These are phyloP conservation scores for Ceratorhiza oryzae-sativae DNA, from an alignment of 1,284 basidiomycete species.

Conservation along the genomic window DNA sequence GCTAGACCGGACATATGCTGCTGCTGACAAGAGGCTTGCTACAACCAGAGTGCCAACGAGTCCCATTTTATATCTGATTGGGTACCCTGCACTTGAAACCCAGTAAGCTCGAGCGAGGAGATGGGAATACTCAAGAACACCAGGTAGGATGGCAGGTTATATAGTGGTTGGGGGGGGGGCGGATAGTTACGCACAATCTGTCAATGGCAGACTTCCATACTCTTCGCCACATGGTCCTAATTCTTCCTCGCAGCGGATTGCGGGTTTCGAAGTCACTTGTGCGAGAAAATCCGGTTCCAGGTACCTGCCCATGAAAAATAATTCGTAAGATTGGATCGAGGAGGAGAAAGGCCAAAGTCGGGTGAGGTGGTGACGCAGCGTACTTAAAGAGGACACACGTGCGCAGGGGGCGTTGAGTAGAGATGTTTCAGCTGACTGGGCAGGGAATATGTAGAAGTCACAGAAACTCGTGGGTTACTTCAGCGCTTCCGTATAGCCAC, in stretches of 20 bases:
- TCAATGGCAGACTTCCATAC: neutral
- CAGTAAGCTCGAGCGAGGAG: neutral
- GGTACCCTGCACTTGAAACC: conserved; percentile 7
- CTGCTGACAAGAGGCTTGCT: conserved; percentile 14
- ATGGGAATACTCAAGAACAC: neutral
- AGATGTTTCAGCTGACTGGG: neutral
- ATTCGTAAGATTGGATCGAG: neutral
- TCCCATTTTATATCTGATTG: conserved; percentile 8
- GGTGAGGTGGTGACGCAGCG: no score
- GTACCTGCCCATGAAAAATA: neutral
- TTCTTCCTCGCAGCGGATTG: neutral
- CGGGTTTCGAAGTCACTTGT: conserved; percentile 1
- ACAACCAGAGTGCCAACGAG: neutral
- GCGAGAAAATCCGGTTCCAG: neutral
- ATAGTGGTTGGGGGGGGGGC: neutral
- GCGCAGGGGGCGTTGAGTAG: neutral
- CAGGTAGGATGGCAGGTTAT: neutral
- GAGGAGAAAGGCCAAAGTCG: neutral
- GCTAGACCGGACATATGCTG: conserved; percentile 21
- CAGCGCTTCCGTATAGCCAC: neutral
- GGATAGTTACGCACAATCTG: conserved; percentile 16
- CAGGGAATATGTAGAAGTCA: no score
- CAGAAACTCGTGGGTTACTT: neutral
- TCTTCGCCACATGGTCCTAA: conserved; percentile 11
- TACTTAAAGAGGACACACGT: neutral